A percentile compares a stretch with the other conserved stretches of the same genome.
phyloP scores from a whole-genome alignment of 1,139 yeast genomes.

The Geotrichum phurueaensis region DNA sequence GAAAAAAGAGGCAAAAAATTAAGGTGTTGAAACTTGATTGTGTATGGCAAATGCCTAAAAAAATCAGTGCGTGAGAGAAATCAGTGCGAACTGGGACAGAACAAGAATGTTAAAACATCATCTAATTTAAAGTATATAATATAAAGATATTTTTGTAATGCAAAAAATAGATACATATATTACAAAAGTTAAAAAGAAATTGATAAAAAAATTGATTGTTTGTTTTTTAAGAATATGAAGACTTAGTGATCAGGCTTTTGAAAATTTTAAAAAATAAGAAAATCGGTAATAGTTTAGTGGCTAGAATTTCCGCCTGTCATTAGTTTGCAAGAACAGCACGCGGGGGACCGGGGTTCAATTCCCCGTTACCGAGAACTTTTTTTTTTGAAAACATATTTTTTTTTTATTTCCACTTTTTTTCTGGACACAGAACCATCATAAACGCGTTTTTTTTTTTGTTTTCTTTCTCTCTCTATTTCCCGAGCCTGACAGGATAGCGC shows the following conservation, averaged over 20 bases:
- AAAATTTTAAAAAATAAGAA: background rate
- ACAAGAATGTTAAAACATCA: background rate
- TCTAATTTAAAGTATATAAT: too few species aligned
- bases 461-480: background rate
- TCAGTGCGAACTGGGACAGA: background rate
- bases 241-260: too few species aligned
- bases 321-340: slow-evolving; percentile 9
- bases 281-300: slow-evolving; percentile 13
- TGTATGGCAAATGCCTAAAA: background rate
- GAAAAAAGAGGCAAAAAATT: background rate
- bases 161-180: background rate
- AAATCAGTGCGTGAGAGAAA: background rate
- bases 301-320: slow-evolving; percentile 15
- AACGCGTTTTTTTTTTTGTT: background rate
- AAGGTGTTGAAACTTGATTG: background rate
- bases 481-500: background rate
- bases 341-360: slow-evolving; percentile 16
- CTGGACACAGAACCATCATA: background rate
- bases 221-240: too few species aligned
- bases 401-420: background rate
- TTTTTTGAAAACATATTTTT: background rate
- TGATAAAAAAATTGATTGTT: too few species aligned
- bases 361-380: slow-evolving; percentile 10
- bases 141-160: background rate
- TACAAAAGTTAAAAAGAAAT: too few species aligned